These are phyloP conservation scores for Raddia guianensis DNA, from an alignment of 176 grass and related monocot species.

Conservation along the genomic window DNA sequence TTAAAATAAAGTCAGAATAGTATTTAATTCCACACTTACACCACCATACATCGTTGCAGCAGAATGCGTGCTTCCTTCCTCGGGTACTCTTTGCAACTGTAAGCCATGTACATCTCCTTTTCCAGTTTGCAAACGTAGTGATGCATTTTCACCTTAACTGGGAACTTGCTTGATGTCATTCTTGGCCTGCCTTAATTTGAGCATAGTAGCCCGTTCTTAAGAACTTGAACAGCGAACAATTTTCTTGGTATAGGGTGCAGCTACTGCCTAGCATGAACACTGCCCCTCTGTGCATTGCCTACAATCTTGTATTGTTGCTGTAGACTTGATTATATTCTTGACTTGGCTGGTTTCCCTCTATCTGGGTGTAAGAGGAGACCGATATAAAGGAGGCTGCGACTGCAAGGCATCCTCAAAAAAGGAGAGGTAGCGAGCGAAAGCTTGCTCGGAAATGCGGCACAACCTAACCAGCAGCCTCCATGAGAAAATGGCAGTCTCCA, in stretches of 20 bases:
- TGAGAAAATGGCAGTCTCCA: constrained; percentile 26
- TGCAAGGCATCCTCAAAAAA: constrained; percentile 46
- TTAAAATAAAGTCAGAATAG: too few species aligned
- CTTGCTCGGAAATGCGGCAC: constrained; percentile 36
- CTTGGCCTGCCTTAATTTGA: not conserved
- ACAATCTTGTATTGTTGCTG: constrained; percentile 6
- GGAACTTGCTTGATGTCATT: not conserved
- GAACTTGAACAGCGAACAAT: constrained; percentile 21
- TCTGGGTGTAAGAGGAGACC: not conserved
- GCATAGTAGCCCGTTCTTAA: not conserved
- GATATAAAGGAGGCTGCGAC: constrained; percentile 23
- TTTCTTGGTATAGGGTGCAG: not conserved
- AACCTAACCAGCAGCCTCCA: not conserved
- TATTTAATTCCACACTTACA: too few species aligned
- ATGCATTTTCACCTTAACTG: not conserved
- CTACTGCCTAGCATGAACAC: not conserved
- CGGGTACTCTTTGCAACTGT: too few species aligned
- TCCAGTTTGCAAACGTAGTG: not conserved
- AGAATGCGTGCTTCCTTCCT: too few species aligned
- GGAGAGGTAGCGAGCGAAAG: constrained; percentile 47
- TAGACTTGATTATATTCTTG: constrained; percentile 16
- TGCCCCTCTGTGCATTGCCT: not conserved
- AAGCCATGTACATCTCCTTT: too few species aligned
- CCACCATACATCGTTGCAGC: too few species aligned
- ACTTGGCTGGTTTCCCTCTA: constrained; percentile 27